These are phyloP conservation scores for Talaromyces stipitatus DNA, from an alignment of 495 filamentous ascomycete species.

Conservation along the genomic window DNA sequence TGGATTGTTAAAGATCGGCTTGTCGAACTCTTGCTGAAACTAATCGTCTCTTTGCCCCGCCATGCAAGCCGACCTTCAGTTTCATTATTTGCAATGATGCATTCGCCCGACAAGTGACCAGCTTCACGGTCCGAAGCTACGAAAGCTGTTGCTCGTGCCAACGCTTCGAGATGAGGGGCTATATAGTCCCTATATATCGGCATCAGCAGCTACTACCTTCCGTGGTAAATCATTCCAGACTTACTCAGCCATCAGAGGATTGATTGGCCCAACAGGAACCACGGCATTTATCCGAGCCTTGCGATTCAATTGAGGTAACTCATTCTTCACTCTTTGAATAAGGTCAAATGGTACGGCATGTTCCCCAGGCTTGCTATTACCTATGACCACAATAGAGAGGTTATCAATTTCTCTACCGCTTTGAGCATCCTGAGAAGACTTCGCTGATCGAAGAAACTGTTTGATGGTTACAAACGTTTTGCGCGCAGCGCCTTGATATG, in stretches of 20 bases:
- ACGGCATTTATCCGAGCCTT: conserved; percentile 50
- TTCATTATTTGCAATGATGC: conserved; percentile 41
- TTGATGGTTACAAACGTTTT: conserved; percentile 53
- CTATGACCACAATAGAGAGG: conserved; percentile 48
- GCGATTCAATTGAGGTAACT: conserved; percentile 43
- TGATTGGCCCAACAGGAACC: conserved; percentile 43
- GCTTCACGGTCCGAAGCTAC: conserved; percentile 44
- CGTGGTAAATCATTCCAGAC: conserved; percentile 38
- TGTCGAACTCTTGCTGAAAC: neutral
- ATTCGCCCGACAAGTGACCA: conserved; percentile 49
- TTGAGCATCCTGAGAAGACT: conserved; percentile 22
- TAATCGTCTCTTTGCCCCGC: conserved; percentile 29
- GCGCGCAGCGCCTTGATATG: conserved; percentile 40
- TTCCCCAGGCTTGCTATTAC: conserved; percentile 25
- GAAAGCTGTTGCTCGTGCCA: conserved; percentile 45
- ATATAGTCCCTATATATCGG: conserved; percentile 37
- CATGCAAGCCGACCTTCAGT: conserved; percentile 45
- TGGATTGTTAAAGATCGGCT: conserved; percentile 3
- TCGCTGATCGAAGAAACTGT: conserved; percentile 41
- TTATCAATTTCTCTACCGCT: conserved; percentile 35
- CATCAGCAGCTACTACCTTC: conserved; percentile 34
- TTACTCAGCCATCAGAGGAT: conserved; percentile 16
- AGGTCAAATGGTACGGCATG: conserved; percentile 46
- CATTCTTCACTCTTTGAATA: conserved; percentile 44
- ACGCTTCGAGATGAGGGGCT: neutral